A percentile compares a stretch with the other conserved stretches of the same genome.
Conservation (phyloP, 2,329 filamentous ascomycete species). For the Pseudopithomyces chartarum region DNA sequence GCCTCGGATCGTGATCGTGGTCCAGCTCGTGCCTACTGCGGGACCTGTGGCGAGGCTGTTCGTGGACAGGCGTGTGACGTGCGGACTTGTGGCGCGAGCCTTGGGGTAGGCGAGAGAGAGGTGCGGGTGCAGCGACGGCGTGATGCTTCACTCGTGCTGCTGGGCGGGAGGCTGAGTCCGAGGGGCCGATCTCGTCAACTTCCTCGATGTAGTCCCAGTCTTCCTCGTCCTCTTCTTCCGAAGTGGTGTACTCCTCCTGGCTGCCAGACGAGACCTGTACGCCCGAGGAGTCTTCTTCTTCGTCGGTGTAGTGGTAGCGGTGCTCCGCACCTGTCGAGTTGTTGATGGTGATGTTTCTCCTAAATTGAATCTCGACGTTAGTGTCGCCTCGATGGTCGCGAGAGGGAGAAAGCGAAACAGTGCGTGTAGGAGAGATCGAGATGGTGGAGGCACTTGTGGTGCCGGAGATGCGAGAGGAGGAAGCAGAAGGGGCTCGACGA, state of each 20-base stretch:
- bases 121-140: slow-evolving; percentile 31
- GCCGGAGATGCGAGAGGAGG: slow-evolving; percentile 24
- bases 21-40: slow-evolving; percentile 39
- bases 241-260: slow-evolving; percentile 37
- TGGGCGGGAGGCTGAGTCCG: slow-evolving; percentile 56
- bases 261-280: slow-evolving; percentile 38
- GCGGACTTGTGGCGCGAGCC: slow-evolving; percentile 48
- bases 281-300: slow-evolving; percentile 41
- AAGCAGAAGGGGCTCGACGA: slow-evolving; percentile 28
- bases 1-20: slow-evolving; percentile 31
- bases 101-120: slow-evolving; percentile 41
- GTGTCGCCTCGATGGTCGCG: slow-evolving; percentile 37
- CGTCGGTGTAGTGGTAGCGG: slow-evolving; percentile 29
- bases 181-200: slow-evolving; percentile 54
- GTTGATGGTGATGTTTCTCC: slow-evolving; percentile 47
- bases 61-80: slow-evolving; percentile 36
- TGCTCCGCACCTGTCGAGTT: slow-evolving; percentile 44
- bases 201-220: slow-evolving; percentile 46
- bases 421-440: slow-evolving; percentile 19
- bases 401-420: slow-evolving; percentile 33
- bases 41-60: slow-evolving; percentile 40
- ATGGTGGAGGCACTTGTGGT: slow-evolving; percentile 28
- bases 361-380: slow-evolving; percentile 44
- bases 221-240: slow-evolving; percentile 36
- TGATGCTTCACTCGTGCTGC: slow-evolving; percentile 40